Conservation (phyloP, 768 basidiomycete species). For the Auriscalpium orientale region DNA sequence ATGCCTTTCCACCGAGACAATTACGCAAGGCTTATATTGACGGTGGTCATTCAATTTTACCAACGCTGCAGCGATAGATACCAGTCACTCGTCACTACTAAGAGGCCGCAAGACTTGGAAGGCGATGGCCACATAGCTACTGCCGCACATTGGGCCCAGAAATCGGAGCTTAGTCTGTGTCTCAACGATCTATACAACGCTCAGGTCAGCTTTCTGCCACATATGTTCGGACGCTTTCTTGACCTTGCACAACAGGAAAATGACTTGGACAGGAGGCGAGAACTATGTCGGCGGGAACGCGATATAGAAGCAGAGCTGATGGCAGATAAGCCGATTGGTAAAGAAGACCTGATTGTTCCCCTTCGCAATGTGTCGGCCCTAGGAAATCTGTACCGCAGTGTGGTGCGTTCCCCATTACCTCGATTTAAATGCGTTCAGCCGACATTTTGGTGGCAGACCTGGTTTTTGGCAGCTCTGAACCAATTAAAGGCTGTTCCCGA, state of each 20-base stretch:
- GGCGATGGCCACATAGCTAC: conserved; percentile 45
- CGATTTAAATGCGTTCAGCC: background rate
- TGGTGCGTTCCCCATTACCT: conserved; percentile 45
- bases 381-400: conserved; percentile 75
- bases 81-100: conserved; percentile 55
- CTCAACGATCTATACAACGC: conserved; percentile 55
- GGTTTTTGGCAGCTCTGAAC: conserved; percentile 74
- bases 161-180: conserved; percentile 68
- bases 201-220: conserved; percentile 33
- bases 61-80: conserved; percentile 88
- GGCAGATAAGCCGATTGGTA: conserved; percentile 42
- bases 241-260: conserved; percentile 27
- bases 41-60: conserved; percentile 93
- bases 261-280: conserved; percentile 35
- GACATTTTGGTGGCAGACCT: conserved; percentile 42
- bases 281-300: conserved; percentile 71
- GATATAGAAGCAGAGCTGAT: conserved; percentile 68
- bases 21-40: conserved; percentile 88
- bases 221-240: conserved; percentile 1
- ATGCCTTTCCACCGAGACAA: conserved; percentile 95
- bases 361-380: conserved; percentile 66
- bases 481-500: conserved; percentile 57
- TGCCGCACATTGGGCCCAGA: conserved; percentile 80
- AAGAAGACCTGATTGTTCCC: conserved; percentile 63
- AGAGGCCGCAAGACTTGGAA: conserved; percentile 22